phyloP scores from a whole-genome alignment of 192 early-diverging fungal species.

The Neocallimastix lanati region DNA sequence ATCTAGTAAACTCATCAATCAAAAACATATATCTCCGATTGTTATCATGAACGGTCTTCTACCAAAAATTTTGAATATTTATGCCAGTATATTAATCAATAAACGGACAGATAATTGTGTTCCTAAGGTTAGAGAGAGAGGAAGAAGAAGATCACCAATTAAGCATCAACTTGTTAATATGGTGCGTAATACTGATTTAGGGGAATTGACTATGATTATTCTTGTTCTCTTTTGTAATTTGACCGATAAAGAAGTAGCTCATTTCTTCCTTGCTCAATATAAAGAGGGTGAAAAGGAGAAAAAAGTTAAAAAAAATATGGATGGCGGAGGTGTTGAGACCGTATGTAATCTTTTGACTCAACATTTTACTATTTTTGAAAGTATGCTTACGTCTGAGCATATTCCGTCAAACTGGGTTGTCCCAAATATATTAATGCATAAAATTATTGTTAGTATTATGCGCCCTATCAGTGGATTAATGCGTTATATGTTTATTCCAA shows the following conservation, averaged over 20 bases:
- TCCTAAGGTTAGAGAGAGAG: too few species aligned
- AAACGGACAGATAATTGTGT: too few species aligned
- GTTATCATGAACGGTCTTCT: neutral
- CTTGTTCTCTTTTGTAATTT: neutral
- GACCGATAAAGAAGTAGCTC: neutral
- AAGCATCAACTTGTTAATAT: too few species aligned
- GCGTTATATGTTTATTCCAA: constrained; percentile 2
- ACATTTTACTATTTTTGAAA: neutral
- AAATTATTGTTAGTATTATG: constrained; percentile 10
- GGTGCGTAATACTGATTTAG: neutral
- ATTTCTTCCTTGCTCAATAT: neutral
- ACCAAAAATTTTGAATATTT: neutral
- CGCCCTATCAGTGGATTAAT: constrained; percentile 12
- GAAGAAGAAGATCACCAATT: neutral
- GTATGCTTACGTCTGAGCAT: constrained; percentile 2
- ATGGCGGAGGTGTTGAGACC: neutral
- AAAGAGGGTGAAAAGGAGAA: neutral
- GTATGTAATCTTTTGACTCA: neutral
- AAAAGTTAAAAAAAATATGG: neutral
- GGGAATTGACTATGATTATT: neutral
- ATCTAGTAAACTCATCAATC: neutral
- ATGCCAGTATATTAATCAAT: neutral
- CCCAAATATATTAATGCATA: constrained; percentile 15
- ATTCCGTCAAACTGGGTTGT: constrained; percentile 16
- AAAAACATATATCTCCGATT: neutral